Evolutionary conservation across 1,284 basidiomycete genomes (phyloP).

Genomic region (Exobasidium cylindrosporum): DNA sequence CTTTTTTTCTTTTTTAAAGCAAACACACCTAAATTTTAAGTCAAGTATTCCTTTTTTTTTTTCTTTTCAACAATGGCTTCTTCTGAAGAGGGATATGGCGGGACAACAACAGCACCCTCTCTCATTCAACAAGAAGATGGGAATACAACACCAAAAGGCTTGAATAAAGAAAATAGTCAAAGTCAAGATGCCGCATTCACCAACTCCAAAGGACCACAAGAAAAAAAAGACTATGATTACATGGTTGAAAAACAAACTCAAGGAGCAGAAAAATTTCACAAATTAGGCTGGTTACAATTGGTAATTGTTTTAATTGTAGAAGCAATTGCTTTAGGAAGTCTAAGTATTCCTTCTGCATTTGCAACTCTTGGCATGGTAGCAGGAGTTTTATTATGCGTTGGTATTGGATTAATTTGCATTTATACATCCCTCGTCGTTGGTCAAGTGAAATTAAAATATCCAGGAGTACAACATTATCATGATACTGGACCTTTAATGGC

Average conservation of each 20-base stretch:
- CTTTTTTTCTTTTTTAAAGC: too few relatives aligned
- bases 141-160: neutral
- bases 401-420: slow-evolving; percentile 39
- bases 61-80: neutral
- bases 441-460: slow-evolving; percentile 38
- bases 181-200: too few relatives aligned
- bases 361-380: slow-evolving; percentile 47
- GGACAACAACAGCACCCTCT: too few relatives aligned
- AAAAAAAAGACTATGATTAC: slow-evolving; percentile 3
- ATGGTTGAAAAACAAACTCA: slow-evolving; percentile 5
- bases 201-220: neutral
- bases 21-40: too few relatives aligned
- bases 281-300: slow-evolving; percentile 39
- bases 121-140: neutral
- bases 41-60: neutral
- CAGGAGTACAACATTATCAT: slow-evolving; percentile 35
- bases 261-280: slow-evolving; percentile 3
- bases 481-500: slow-evolving; percentile 35
- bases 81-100: neutral
- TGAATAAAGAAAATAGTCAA: neutral
- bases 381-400: slow-evolving; percentile 33
- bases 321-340: slow-evolving; percentile 41
- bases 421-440: slow-evolving; percentile 40
- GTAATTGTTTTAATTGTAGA: slow-evolving; percentile 32
- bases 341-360: slow-evolving; percentile 36